phyloP scores from a whole-genome alignment of 306 rosid species.

The Pyrus communis region DNA sequence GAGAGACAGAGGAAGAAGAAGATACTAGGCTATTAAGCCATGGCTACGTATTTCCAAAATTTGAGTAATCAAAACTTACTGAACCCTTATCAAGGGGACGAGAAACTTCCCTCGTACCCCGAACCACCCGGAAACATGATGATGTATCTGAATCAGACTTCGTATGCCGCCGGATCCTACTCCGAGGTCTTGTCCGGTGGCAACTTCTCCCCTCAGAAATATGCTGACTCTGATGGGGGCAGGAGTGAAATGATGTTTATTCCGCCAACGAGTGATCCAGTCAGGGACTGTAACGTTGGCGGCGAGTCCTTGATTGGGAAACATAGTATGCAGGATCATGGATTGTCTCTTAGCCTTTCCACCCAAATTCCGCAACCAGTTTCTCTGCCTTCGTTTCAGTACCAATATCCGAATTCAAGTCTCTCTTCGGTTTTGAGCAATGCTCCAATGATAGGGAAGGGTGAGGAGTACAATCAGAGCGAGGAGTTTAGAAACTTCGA shows the following conservation, averaged over 20 bases:
- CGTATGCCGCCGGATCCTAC: conserved; percentile 53
- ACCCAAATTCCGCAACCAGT: conserved; percentile 41
- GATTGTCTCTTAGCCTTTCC: conserved; percentile 79
- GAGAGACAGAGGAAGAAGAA: neutral
- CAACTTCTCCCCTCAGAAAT: conserved; percentile 41
- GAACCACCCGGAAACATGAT: conserved; percentile 31
- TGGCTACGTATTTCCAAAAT: conserved; percentile 35
- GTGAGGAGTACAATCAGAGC: conserved; percentile 30
- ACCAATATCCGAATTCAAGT: conserved; percentile 38
- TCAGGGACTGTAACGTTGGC: conserved; percentile 21
- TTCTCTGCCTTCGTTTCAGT: conserved; percentile 47
- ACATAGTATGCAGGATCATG: conserved; percentile 55
- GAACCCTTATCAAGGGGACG: conserved; percentile 29
- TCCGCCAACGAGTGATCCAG: conserved; percentile 36
- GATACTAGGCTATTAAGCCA: neutral
- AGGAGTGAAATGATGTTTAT: conserved; percentile 61
- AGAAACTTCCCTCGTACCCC: conserved; percentile 32
- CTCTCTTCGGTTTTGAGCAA: conserved; percentile 38
- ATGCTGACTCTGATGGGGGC: conserved; percentile 35
- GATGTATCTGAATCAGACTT: conserved; percentile 58
- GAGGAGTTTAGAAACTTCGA: conserved; percentile 41
- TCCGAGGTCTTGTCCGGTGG: conserved; percentile 39
- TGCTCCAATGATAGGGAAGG: conserved; percentile 25
- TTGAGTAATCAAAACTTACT: conserved; percentile 31
- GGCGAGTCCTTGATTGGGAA: conserved; percentile 30